These are phyloP conservation scores for Phyllosticta citriasiana DNA, from an alignment of 2,329 filamentous ascomycete species.

Conservation along the genomic window DNA sequence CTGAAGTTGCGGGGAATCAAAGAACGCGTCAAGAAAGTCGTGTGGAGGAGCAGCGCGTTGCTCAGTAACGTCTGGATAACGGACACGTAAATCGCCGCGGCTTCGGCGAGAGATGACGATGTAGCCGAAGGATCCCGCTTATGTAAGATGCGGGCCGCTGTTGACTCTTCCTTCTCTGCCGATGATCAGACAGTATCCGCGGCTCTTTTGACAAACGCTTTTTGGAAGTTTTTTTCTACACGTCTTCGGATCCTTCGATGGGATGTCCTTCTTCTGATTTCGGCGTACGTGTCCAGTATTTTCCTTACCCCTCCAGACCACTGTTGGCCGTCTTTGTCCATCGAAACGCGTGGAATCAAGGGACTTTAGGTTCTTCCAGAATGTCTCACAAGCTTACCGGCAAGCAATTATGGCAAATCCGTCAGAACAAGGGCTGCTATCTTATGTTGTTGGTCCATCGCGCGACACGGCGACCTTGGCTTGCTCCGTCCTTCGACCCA, in stretches of 20 bases:
- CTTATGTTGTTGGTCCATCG: no score
- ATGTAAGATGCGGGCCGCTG: neutral
- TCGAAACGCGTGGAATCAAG: neutral
- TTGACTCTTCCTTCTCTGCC: neutral
- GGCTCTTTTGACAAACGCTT: neutral
- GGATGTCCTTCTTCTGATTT: no score
- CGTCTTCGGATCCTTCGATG: no score
- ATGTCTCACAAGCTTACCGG: neutral
- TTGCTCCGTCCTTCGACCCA: no score
- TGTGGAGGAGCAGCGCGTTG: constrained; percentile 3
- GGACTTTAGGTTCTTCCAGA: neutral
- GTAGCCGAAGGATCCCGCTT: neutral
- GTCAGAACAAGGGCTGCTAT: no score
- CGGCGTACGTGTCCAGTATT: no score
- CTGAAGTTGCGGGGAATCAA: neutral
- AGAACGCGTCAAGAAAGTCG: neutral
- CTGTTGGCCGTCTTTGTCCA: neutral
- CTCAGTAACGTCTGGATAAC: neutral
- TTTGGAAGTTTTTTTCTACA: no score
- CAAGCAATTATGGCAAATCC: no score
- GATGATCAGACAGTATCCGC: neutral
- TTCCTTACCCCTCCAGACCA: neutral
- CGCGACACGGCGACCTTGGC: no score
- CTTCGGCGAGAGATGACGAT: constrained; percentile 2
- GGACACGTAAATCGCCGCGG: constrained; percentile 9